phyloP scores from a whole-genome alignment of 108 stramenopile species.

The Aurantiochytrium sp. region DNA sequence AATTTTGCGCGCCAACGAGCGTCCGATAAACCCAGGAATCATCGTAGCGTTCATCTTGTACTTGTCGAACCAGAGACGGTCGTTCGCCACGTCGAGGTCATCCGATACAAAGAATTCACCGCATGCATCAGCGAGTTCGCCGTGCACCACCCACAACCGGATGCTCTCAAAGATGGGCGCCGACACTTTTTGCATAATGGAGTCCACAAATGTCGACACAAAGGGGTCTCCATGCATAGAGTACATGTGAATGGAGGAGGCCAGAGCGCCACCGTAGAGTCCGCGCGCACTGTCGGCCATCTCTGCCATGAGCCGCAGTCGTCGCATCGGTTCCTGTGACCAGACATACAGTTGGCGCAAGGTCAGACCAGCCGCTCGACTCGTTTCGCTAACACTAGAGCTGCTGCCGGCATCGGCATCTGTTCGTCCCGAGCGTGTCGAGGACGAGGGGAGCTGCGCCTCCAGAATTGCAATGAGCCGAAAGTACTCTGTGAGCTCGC shows the following conservation, averaged over 20 bases:
- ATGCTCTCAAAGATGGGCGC: conserved; percentile 29
- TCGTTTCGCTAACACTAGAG: background rate
- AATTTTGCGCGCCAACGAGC: conserved; percentile 57
- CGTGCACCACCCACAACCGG: conserved; percentile 37
- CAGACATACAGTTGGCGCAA: conserved; percentile 62
- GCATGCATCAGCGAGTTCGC: conserved; percentile 38
- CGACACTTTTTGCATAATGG: conserved; percentile 44
- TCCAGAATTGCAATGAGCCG: conserved; percentile 61
- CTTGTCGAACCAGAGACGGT: conserved; percentile 67
- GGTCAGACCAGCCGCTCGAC: conserved; percentile 31
- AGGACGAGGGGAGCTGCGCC: conserved; percentile 37
- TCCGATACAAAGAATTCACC: conserved; percentile 65
- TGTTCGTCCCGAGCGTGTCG: no score
- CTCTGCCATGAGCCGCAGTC: conserved; percentile 61
- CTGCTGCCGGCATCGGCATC: no score
- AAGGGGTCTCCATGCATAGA: conserved; percentile 67
- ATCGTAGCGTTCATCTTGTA: conserved; percentile 59
- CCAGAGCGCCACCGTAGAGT: conserved; percentile 68
- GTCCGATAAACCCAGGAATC: conserved; percentile 65
- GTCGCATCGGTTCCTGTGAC: conserved; percentile 47
- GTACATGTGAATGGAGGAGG: conserved; percentile 63
- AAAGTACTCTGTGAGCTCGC: conserved; percentile 63
- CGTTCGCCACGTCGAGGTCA: conserved; percentile 19
- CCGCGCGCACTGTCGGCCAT: conserved; percentile 59
- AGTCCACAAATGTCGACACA: conserved; percentile 54